A percentile compares a stretch with the other conserved stretches of the same genome.
Conservation (phyloP, 1,139 yeast species). For the Hanseniaspora gamundiae region DNA sequence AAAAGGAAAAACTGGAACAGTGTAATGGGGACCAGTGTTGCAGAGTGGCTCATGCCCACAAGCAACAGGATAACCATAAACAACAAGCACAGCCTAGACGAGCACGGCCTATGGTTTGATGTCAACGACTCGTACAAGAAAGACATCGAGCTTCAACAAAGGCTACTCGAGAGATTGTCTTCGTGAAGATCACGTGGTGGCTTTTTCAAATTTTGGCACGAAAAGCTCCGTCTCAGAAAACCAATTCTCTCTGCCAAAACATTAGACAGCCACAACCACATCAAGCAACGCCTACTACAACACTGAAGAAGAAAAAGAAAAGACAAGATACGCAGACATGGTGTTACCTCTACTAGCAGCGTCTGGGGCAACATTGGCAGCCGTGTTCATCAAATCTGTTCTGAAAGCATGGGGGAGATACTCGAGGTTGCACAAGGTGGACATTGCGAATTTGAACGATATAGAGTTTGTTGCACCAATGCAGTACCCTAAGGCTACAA, state of each 20-base stretch:
- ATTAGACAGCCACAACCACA: not conserved
- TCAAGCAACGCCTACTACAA: not conserved
- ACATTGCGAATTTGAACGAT: conserved; percentile 2
- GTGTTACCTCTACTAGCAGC: conserved; percentile 22
- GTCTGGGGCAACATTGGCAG: conserved; percentile 17
- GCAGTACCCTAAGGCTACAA: no score
- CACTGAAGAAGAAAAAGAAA: conserved; percentile 2
- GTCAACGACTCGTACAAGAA: conserved; percentile 35
- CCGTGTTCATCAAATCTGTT: conserved; percentile 18
- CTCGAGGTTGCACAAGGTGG: conserved; percentile 10
- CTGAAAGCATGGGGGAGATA: conserved; percentile 21
- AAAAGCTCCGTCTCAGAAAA: no score
- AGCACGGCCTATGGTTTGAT: conserved; percentile 41
- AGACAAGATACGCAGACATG: conserved; percentile 11
- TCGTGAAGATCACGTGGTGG: not conserved
- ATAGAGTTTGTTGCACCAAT: conserved; percentile 4
- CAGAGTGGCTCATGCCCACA: conserved; percentile 66
- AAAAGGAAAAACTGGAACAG: conserved; percentile 43
- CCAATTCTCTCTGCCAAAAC: no score
- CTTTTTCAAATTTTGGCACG: no score
- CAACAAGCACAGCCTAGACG: conserved; percentile 21
- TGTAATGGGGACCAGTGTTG: conserved; percentile 58
- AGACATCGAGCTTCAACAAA: conserved; percentile 18
- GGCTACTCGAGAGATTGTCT: conserved; percentile 17
- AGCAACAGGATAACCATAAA: conserved; percentile 20